Conservation (phyloP, 495 filamentous ascomycete genomes). For the Aspergillus coremiiformis region DNA sequence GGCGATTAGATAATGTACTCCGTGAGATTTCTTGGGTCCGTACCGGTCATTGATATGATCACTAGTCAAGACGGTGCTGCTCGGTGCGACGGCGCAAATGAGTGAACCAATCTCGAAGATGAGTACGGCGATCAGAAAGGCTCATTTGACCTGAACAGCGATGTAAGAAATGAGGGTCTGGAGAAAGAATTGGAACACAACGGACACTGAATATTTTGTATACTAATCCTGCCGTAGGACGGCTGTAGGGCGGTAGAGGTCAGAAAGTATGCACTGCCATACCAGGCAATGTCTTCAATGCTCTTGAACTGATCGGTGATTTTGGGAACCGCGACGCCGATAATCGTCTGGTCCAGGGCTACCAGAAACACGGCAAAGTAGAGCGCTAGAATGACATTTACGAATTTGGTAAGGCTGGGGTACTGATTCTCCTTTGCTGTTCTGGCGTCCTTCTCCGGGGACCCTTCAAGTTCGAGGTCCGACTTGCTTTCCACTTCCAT, state of each 20-base stretch:
- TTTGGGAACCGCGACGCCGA: conserved; percentile 35
- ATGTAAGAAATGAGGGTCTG: background rate
- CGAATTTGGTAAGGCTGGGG: background rate
- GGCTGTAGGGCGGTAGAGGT: conserved; percentile 28
- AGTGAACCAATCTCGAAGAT: conserved; percentile 67
- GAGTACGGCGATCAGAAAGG: conserved; percentile 50
- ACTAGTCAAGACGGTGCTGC: conserved; percentile 58
- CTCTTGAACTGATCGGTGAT: conserved; percentile 40
- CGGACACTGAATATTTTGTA: conserved; percentile 26
- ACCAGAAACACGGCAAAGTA: conserved; percentile 45
- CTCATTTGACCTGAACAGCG: conserved; percentile 27
- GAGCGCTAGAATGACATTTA: conserved; percentile 13
- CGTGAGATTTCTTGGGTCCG: background rate
- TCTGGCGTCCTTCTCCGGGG: background rate
- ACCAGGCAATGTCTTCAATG: conserved; percentile 40
- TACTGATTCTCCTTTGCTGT: background rate
- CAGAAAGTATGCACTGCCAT: conserved; percentile 35
- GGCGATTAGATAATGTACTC: conserved; percentile 18
- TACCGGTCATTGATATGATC: conserved; percentile 43
- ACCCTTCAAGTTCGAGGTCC: background rate
- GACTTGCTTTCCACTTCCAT: too few species aligned
- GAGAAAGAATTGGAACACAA: background rate
- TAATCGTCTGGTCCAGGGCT: conserved; percentile 45
- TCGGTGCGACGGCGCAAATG: conserved; percentile 62
- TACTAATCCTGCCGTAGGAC: conserved; percentile 22